These are phyloP conservation scores for Aspergillus affinis DNA, from an alignment of 495 filamentous ascomycete genomes.

Conservation along the genomic window DNA sequence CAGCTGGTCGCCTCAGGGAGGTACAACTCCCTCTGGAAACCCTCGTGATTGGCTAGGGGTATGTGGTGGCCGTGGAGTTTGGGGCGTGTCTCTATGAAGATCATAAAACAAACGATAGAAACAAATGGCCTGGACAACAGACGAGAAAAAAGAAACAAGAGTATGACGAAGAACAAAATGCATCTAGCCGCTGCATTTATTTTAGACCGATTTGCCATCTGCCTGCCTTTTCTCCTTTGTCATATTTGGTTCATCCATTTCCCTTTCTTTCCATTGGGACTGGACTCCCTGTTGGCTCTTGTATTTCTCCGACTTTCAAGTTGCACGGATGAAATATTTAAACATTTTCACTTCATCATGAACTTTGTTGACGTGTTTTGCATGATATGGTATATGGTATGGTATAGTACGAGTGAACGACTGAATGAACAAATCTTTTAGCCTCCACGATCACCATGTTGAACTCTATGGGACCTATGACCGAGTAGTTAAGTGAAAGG, in stretches of 20 bases:
- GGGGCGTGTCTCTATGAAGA: constrained; percentile 73
- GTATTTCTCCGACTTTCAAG: background rate
- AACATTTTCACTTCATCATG: constrained; percentile 2
- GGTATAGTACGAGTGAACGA: constrained; percentile 43
- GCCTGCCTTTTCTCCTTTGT: constrained; percentile 9
- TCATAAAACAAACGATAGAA: background rate
- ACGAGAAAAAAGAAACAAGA: background rate
- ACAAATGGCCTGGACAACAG: background rate
- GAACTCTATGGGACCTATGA: background rate
- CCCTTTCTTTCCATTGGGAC: background rate
- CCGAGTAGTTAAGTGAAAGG: background rate
- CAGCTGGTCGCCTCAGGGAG: constrained; percentile 86
- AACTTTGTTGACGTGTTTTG: background rate
- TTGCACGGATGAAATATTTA: background rate
- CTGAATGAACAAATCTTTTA: constrained; percentile 37
- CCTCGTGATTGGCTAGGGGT: constrained; percentile 93
- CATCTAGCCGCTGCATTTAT: constrained; percentile 15
- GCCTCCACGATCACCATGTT: background rate
- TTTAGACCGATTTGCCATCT: constrained; percentile 5
- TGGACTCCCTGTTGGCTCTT: background rate
- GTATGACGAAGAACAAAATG: background rate
- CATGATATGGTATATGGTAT: constrained; percentile 6
- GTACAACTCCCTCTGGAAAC: constrained; percentile 57
- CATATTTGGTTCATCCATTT: constrained; percentile 8
- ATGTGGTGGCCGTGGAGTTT: constrained; percentile 84